Evolutionary conservation across 2,329 filamentous ascomycete species (phyloP), one percentile per base, ranked within the genome.

Genomic region (Balansia obtecta): DNA sequence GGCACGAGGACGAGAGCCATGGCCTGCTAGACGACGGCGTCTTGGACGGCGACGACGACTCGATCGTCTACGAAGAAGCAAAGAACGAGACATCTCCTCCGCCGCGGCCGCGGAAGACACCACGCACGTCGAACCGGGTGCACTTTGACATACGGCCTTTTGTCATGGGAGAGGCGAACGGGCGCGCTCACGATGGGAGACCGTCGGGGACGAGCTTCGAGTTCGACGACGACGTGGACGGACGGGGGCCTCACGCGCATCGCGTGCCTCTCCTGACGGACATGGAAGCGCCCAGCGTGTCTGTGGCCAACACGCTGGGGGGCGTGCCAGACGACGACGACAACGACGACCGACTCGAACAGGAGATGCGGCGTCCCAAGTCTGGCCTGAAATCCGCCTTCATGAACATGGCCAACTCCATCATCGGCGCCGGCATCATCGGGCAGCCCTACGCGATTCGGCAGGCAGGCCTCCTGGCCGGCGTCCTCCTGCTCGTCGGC

Each of bases 371-470:
- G 40, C 77, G 90, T 51, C 89, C 91, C 45, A 91, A 91, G 69
- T 95, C 88, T 52, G 85, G 86, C 5, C 76, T 97, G 69, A 76
- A 79, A 54, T 88, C 85, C 64, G 91, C 93, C 3, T 97, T 98
- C 59, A 95, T 97, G 89, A 98, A 98, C 70, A 98, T 98, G 93
- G 91, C 93, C 55, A 98, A 98, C 71, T 94, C 87, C 60, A 98
- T 98, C 65, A 96, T 98, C 58, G 82, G 82, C 39, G 82, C 82
- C 2, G 81, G 82, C 48, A 85, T 85, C 66, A 84, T 85, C 61
- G 81, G 87, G 3, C 93, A 98, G 69, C 90, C 93, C 12, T 98
- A 97, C 68, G 93, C 93, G n/a, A 85, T 98, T 63, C 82, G 81
- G 52, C 90, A 97, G 70, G 93, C 93, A 8, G 93, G 93, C 7